Base-by-base conservation (phyloP, 2,329 filamentous ascomycete genomes). In the Paraphaeosphaeria sporulosa region DNA sequence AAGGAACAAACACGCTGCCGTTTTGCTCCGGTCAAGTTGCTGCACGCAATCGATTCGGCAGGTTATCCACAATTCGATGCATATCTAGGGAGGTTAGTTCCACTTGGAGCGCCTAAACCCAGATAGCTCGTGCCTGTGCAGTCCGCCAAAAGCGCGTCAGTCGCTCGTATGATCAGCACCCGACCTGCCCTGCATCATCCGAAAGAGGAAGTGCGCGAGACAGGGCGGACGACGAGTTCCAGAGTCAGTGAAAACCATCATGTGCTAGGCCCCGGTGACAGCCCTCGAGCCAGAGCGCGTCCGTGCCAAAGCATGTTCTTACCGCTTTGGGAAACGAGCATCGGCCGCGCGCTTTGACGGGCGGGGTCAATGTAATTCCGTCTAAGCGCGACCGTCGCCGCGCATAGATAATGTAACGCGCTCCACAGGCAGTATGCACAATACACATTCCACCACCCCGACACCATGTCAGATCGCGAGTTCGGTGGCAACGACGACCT, bases 401-500 rank as follows among this genome's bases (percentile, higher is more conserved):
- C 42, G 32, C 43, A 40, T 48, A 47, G 32, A 25, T 43, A 60
- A 60, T 55, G 19, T 42, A 7, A n/a, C 36, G 46, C 30, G 32
- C 46, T 19, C 19, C 51, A 10, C 44, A 47, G 51, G 38, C 51
- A 54, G n/a, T 30, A 34, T 36, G 12, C 32, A 40, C 36, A 51
- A 56, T 38, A 62, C 59, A 44, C 42, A 40, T 19, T 50, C 38
- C 55, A 54, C 50, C 30, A 61, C 65, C 64, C 57, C 57, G 58
- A 64, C 66, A 71, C 60, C 67, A 79, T 79, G 77, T 78, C 76
- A 59, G 77, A 79, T 60, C 77, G 77, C 70, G 77, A 79, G 70
- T 78, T 79, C 68, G 76, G 77, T 64, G 77, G 76, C 68, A 79
- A 78, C 70, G 78, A 80, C 62, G 78, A 80, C 59, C 61, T 80